A percentile compares a stretch with the other conserved stretches of the same genome.
These are phyloP conservation scores for Schwanniomyces sp. DNA, from an alignment of 805 yeast genomes.

Conservation along the genomic window DNA sequence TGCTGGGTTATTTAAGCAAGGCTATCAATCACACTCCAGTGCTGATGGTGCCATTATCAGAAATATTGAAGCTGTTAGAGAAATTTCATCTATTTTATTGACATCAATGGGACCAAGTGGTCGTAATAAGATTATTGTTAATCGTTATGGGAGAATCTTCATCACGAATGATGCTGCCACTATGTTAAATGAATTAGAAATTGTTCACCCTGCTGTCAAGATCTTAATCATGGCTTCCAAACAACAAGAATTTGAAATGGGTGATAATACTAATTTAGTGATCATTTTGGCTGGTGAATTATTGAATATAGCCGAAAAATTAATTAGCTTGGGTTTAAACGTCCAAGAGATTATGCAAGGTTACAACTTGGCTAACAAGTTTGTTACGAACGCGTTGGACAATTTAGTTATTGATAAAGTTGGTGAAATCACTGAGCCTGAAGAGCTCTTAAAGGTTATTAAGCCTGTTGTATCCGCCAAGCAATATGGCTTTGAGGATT, in stretches of 20 bases:
- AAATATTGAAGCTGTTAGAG: conserved; percentile 92
- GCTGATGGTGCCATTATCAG: conserved; percentile 94
- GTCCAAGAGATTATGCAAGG: conserved; percentile 95
- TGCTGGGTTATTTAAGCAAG: conserved; percentile 92
- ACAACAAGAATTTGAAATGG: conserved; percentile 97
- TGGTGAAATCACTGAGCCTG: conserved; percentile 52
- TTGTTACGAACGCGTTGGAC: conserved; percentile 68
- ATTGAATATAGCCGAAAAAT: conserved; percentile 80
- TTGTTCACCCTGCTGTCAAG: conserved; percentile 96
- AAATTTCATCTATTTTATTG: conserved; percentile 85
- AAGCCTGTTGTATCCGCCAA: conserved; percentile 90
- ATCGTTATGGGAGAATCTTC: conserved; percentile 79
- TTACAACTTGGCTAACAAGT: conserved; percentile 80
- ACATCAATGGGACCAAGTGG: conserved; percentile 98
- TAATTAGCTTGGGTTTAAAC: conserved; percentile 79
- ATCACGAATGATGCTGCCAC: conserved; percentile 98
- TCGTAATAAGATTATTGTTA: conserved; percentile 91
- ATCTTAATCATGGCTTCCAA: conserved; percentile 93
- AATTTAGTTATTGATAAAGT: conserved; percentile 60
- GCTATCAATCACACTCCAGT: conserved; percentile 81
- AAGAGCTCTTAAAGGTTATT: conserved; percentile 68
- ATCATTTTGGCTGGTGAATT: conserved; percentile 91
- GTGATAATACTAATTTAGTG: conserved; percentile 92
- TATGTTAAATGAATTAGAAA: conserved; percentile 87
- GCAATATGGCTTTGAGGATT: conserved; percentile 85